A percentile compares a stretch with the other conserved stretches of the same genome.
These are phyloP conservation scores for Fusarium sp. DNA, from an alignment of 2,329 filamentous ascomycete genomes.

Conservation along the genomic window DNA sequence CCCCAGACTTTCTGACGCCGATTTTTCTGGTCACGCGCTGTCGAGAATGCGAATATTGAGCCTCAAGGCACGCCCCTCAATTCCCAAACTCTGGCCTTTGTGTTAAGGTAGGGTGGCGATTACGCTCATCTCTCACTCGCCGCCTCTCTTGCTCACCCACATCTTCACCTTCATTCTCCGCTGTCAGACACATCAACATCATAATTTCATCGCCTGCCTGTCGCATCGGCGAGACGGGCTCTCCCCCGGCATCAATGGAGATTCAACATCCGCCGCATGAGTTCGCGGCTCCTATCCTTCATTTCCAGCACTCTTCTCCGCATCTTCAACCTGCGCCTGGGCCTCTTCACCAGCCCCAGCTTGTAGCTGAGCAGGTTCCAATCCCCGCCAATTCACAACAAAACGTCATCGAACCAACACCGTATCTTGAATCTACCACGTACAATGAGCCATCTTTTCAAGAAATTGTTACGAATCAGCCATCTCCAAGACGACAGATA, in stretches of 20 bases:
- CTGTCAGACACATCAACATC: slow-evolving; percentile 22
- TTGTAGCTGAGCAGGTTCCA: slow-evolving; percentile 31
- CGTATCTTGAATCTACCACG: slow-evolving; percentile 19
- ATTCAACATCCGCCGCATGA: slow-evolving; percentile 35
- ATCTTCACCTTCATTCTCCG: slow-evolving; percentile 9
- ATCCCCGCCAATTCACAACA: slow-evolving; percentile 33
- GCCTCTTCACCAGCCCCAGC: slow-evolving; percentile 20
- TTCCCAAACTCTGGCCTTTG: slow-evolving; percentile 30
- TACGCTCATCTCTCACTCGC: slow-evolving; percentile 34
- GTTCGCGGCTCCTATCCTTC: slow-evolving; percentile 17
- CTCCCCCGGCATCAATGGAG: slow-evolving; percentile 42
- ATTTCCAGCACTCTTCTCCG: slow-evolving; percentile 28
- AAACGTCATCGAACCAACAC: slow-evolving; percentile 39
- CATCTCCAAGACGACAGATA: slow-evolving; percentile 10
- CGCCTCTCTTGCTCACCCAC: slow-evolving; percentile 15
- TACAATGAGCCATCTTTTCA: slow-evolving; percentile 5
- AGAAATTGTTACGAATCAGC: slow-evolving; percentile 3
- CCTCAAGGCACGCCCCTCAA: slow-evolving; percentile 8
- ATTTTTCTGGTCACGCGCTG: slow-evolving; percentile 2
- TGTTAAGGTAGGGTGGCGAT: slow-evolving; percentile 39
- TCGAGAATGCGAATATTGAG: slow-evolving; percentile 29
- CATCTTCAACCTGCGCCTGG: slow-evolving; percentile 19
- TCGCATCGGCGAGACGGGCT: slow-evolving; percentile 39
- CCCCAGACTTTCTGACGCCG: neutral
- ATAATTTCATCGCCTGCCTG: slow-evolving; percentile 19